A percentile compares a stretch with the other conserved stretches of the same genome.
phyloP scores from a whole-genome alignment of 352 stramenopile species.

The Globisporangium megalacanthum region DNA sequence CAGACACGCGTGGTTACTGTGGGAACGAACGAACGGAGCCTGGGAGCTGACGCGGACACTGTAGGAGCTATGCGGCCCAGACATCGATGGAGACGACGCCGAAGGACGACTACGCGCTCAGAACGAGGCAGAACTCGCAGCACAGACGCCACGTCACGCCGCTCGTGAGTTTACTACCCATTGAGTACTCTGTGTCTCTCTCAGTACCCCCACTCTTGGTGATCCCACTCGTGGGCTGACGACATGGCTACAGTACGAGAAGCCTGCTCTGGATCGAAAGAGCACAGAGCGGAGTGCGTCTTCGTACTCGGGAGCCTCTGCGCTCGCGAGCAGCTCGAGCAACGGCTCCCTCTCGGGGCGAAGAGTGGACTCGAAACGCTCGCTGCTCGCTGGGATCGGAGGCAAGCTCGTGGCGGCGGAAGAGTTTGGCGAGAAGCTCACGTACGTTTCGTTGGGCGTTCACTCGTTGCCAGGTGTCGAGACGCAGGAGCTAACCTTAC shows the following conservation, averaged over 20 bases:
- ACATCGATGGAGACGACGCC: slow-evolving; percentile 35
- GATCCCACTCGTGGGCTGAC: too few species aligned
- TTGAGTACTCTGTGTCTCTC: too few species aligned
- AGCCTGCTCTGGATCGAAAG: slow-evolving; percentile 8
- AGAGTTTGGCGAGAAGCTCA: slow-evolving; percentile 30
- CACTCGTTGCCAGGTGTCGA: not conserved
- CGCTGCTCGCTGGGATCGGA: slow-evolving; percentile 65
- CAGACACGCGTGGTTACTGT: too few species aligned
- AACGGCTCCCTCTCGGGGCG: slow-evolving; percentile 30
- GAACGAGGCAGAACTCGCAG: slow-evolving; percentile 44
- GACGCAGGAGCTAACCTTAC: too few species aligned
- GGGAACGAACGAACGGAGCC: not conserved
- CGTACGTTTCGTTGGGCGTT: slow-evolving; percentile 19
- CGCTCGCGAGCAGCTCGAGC: slow-evolving; percentile 20
- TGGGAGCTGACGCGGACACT: not conserved
- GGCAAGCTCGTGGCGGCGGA: slow-evolving; percentile 60
- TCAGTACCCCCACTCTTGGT: too few species aligned
- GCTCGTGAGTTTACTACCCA: slow-evolving; percentile 25
- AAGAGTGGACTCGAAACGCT: slow-evolving; percentile 45
- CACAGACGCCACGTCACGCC: slow-evolving; percentile 59
- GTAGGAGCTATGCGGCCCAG: slow-evolving; percentile 60
- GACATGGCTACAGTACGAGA: slow-evolving; percentile 20
- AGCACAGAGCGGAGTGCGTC: slow-evolving; percentile 1
- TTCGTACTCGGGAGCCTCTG: slow-evolving; percentile 11
- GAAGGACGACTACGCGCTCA: slow-evolving; percentile 16